These are phyloP conservation scores for Coniferiporia sulphurascens DNA, from an alignment of 1,284 basidiomycete genomes.

Conservation along the genomic window DNA sequence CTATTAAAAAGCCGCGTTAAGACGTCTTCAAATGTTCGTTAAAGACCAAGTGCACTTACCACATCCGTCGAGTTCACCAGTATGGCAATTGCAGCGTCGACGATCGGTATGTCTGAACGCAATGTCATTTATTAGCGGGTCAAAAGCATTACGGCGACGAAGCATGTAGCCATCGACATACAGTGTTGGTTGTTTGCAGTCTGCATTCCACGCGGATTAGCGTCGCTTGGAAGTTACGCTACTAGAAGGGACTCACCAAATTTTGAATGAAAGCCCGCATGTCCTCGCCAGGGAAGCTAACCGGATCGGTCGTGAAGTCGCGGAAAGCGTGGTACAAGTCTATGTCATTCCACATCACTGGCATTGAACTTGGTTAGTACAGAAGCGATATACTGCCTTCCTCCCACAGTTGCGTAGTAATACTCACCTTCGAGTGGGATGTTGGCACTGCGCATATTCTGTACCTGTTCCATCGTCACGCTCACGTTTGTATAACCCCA, in stretches of 20 bases:
- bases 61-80: slow-evolving; percentile 38
- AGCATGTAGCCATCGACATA: slow-evolving; percentile 15
- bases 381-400: not conserved
- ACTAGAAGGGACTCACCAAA: slow-evolving; percentile 38
- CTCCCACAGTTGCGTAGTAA: not conserved
- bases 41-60: slow-evolving; percentile 25
- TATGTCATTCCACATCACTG: slow-evolving; percentile 63
- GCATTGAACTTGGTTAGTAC: not conserved
- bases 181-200: slow-evolving; percentile 40
- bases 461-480: slow-evolving; percentile 47
- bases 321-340: slow-evolving; percentile 64
- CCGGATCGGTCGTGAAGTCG: slow-evolving; percentile 67
- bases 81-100: slow-evolving; percentile 34
- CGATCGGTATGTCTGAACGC: slow-evolving; percentile 39
- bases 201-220: slow-evolving; percentile 20
- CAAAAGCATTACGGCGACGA: not conserved
- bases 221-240: not conserved
- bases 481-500: slow-evolving; percentile 51
- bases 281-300: slow-evolving; percentile 55
- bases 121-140: not conserved
- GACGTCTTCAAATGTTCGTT: not conserved
- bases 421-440: slow-evolving; percentile 50
- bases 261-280: slow-evolving; percentile 57
- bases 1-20: slow-evolving; percentile 23
- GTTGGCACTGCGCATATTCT: slow-evolving; percentile 54